Conservation (phyloP, 2,329 filamentous ascomycete species). For the Fusarium sp. region DNA sequence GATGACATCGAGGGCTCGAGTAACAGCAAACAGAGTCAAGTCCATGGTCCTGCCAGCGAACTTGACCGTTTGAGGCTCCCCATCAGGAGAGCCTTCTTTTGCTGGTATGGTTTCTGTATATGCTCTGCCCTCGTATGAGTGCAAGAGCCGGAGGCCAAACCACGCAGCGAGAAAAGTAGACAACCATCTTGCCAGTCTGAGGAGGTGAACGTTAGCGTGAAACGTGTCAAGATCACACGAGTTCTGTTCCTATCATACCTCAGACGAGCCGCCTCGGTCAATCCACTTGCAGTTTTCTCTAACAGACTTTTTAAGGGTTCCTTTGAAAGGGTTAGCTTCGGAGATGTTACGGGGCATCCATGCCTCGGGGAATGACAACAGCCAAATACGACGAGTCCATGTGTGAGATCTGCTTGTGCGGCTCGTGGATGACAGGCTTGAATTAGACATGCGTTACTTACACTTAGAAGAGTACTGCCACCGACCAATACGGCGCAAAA, state of each 20-base stretch:
- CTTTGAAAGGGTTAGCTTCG: slow-evolving; percentile 32
- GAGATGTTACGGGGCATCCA: slow-evolving; percentile 2
- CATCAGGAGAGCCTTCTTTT: slow-evolving; percentile 42
- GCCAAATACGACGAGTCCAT: not conserved
- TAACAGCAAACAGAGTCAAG: slow-evolving; percentile 79
- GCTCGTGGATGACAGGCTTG: no score
- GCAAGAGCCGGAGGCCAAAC: slow-evolving; percentile 65
- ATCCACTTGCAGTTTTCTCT: slow-evolving; percentile 36
- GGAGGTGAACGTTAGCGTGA: slow-evolving; percentile 20
- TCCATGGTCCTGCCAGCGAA: slow-evolving; percentile 79
- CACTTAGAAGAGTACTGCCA: slow-evolving; percentile 69
- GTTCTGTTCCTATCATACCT: slow-evolving; percentile 38
- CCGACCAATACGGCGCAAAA: slow-evolving; percentile 70
- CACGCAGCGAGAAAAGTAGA: slow-evolving; percentile 67
- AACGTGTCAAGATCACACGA: not conserved
- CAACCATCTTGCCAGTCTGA: slow-evolving; percentile 65
- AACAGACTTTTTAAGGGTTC: slow-evolving; percentile 46
- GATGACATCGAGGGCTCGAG: slow-evolving; percentile 76
- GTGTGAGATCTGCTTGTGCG: no score
- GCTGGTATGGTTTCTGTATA: slow-evolving; percentile 53
- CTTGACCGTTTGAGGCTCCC: slow-evolving; percentile 41
- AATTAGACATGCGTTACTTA: slow-evolving; percentile 44
- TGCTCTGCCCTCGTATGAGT: slow-evolving; percentile 60
- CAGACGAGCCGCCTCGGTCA: slow-evolving; percentile 40
- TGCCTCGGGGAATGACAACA: not conserved